Conservation (phyloP, 2,329 filamentous ascomycete species). For the Chrysoporthe cubensis region DNA sequence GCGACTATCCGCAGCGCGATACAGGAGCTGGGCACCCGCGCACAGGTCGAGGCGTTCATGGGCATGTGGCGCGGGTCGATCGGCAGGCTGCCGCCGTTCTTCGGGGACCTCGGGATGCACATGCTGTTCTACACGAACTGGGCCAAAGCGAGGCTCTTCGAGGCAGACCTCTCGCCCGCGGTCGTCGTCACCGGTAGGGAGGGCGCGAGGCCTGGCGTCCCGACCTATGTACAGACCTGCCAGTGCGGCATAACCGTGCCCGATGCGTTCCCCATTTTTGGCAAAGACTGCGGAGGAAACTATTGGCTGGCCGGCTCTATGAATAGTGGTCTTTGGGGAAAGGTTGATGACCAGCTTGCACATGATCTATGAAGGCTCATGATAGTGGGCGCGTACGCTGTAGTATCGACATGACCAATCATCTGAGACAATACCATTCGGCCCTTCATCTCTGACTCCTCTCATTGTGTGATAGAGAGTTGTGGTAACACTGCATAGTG, state of each 20-base stretch:
- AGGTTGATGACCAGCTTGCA: conserved; percentile 11
- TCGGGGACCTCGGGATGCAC: conserved; percentile 39
- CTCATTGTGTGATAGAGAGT: too few species aligned
- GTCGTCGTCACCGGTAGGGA: background rate
- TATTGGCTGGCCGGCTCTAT: conserved; percentile 12
- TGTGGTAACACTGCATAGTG: too few species aligned
- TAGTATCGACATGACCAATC: too few species aligned
- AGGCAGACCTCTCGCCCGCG: conserved; percentile 37
- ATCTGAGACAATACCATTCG: too few species aligned
- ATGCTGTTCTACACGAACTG: conserved; percentile 40
- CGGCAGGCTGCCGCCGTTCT: conserved; percentile 34
- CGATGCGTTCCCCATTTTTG: conserved; percentile 17
- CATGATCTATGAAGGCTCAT: background rate
- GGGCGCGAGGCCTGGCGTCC: background rate
- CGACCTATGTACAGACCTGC: conserved; percentile 12
- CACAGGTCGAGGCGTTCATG: conserved; percentile 43
- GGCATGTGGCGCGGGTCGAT: conserved; percentile 33
- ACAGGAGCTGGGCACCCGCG: conserved; percentile 37
- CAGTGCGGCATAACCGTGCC: conserved; percentile 9
- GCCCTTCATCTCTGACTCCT: too few species aligned
- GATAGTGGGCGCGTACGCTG: too few species aligned
- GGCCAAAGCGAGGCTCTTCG: conserved; percentile 37
- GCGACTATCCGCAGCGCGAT: conserved; percentile 37
- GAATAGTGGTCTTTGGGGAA: conserved; percentile 11
- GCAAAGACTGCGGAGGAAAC: conserved; percentile 10